phyloP scores from a whole-genome alignment of 768 basidiomycete species.

The Termitomyces sp. region DNA sequence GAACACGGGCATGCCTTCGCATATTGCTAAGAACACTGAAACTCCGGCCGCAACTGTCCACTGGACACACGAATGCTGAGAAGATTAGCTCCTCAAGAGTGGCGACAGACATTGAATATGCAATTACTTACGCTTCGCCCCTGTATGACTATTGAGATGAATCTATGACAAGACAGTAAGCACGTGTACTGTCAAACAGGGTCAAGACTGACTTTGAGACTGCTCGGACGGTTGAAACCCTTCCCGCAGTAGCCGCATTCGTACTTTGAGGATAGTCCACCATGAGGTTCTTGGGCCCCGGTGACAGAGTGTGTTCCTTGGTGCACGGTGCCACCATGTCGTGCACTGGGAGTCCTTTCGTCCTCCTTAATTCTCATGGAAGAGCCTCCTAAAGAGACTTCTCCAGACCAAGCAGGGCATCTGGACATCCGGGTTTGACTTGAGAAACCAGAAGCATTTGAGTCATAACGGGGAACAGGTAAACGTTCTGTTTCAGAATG shows the following conservation, averaged over 20 bases:
- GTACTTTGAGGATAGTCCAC: conserved; percentile 45
- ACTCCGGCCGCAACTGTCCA: conserved; percentile 69
- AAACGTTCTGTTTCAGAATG: background rate
- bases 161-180: conserved; percentile 40
- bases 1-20: conserved; percentile 78
- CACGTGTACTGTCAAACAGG: conserved; percentile 8
- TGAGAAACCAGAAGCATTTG: background rate
- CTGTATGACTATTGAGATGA: conserved; percentile 80
- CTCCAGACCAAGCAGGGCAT: conserved; percentile 1
- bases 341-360: conserved; percentile 13
- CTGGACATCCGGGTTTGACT: background rate
- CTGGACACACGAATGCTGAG: conserved; percentile 70
- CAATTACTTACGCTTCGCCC: conserved; percentile 67
- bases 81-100: conserved; percentile 8
- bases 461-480: background rate
- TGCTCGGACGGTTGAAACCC: conserved; percentile 77
- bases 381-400: conserved; percentile 6
- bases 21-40: conserved; percentile 89
- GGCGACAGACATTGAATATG: conserved; percentile 4
- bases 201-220: conserved; percentile 54
- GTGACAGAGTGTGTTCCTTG: background rate
- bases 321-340: background rate
- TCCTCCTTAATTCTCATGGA: conserved; percentile 3
- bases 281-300: conserved; percentile 5
- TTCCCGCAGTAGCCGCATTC: conserved; percentile 78